These are phyloP conservation scores for Entamoeba invadens DNA, from an alignment of 208 protist genomes.

Conservation along the genomic window DNA sequence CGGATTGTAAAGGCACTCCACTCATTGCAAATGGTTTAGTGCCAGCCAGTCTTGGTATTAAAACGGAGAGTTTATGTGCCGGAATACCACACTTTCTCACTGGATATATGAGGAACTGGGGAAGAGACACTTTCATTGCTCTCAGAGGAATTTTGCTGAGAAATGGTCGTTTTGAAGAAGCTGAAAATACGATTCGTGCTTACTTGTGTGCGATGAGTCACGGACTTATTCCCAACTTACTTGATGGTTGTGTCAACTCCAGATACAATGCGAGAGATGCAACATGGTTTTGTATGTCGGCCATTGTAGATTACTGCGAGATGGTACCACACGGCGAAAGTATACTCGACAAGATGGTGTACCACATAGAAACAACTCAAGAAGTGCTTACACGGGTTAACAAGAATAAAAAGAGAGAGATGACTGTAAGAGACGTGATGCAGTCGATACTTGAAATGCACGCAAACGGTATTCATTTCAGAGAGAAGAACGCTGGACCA, in stretches of 20 bases:
- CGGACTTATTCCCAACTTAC: conserved; percentile 57
- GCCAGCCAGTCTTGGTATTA: neutral
- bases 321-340: neutral
- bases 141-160: conserved; percentile 44
- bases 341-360: neutral
- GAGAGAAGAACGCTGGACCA: conserved; percentile 46
- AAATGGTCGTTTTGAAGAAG: conserved; percentile 29
- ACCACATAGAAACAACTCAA: neutral
- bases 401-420: neutral
- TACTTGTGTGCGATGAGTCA: conserved; percentile 34
- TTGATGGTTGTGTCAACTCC: conserved; percentile 40
- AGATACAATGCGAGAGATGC: conserved; percentile 55
- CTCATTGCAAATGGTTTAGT: neutral
- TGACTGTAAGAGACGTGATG: conserved; percentile 34
- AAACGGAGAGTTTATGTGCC: conserved; percentile 1
- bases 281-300: conserved; percentile 49
- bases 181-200: conserved; percentile 30
- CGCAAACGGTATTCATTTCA: conserved; percentile 46
- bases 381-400: neutral
- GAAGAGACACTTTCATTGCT: conserved; percentile 37
- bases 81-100: conserved; percentile 27
- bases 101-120: conserved; percentile 51
- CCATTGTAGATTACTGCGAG: neutral
- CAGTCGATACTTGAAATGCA: conserved; percentile 43
- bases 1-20: neutral